Conservation (phyloP, 805 yeast species). For the Lipomyces spencermartinsiae region DNA sequence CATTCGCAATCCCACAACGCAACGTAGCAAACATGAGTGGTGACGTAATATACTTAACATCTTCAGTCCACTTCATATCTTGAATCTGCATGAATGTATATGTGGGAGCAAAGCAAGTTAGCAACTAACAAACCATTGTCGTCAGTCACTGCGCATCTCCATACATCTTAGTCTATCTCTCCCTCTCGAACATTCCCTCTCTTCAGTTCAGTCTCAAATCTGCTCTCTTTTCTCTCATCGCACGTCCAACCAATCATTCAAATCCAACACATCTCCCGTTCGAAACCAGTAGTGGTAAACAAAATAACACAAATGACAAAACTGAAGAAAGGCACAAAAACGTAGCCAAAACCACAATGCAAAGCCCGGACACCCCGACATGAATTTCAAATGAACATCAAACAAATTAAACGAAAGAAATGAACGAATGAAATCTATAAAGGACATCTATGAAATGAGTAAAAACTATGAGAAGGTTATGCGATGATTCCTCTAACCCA, state of each 20-base stretch:
- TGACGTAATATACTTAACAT: too few relatives aligned
- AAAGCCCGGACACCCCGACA: neutral
- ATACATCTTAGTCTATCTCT: neutral
- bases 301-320: slow-evolving; percentile 1
- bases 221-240: neutral
- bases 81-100: neutral
- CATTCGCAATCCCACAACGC: neutral
- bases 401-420: neutral
- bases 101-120: neutral
- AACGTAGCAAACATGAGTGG: neutral
- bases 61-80: neutral
- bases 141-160: neutral
- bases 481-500: slow-evolving; percentile 37
- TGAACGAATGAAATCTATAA: neutral
- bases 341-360: neutral
- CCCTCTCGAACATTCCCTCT: neutral
- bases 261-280: neutral
- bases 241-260: neutral
- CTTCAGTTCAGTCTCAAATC: neutral
- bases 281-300: neutral
- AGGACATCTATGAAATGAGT: neutral
- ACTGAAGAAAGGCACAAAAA: neutral
- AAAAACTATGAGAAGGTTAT: neutral
- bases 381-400: neutral
- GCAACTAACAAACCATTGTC: neutral